Evolutionary conservation across 345 rosid genomes (phyloP), one percentile per base, ranked within the genome.

Genomic region (Citrus reticulata): DNA sequence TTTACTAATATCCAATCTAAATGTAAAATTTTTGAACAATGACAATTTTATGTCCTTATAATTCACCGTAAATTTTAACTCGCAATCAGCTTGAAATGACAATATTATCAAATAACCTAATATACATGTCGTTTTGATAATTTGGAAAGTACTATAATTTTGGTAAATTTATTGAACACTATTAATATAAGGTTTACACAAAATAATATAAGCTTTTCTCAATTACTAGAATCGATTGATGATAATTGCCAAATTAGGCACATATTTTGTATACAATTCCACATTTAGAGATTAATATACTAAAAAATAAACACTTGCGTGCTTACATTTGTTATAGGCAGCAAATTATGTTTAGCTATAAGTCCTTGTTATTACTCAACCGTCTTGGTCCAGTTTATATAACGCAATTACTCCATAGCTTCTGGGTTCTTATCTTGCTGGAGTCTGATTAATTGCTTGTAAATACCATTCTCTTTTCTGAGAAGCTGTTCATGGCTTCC

Each of bases 401-500:
- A 17, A 17, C 39, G 51, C 64, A 35, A 58, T 70, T 25, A 70
- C 72, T 70, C 58, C 54, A 40, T 6, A 59, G 49, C 29, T 34
- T 79, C 42, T 13, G 11, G 58, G 68, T 34, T 84, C 71, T 58
- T 79, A 78, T 82, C 82, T 83, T 89, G 83, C 63, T 91, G 93
- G 46, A 93, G 81, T 78, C 76, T 86, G 27, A 91, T 81, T 72
- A 90, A 70, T 37, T 89, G 90, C 81, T 86, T 95, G 74, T 91
- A 95, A 61, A 90, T 69, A 11, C 98, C 84, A 54, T 24, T 82
- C 32, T 84, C 62, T 54, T 73, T 90, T 10, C 78, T 79, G 30
- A 87, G 79, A 6, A 95, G 97, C 78, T 90, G 86, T 54, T 80
- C 86, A 42, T 93, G 98, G 85, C 84, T 91, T 62, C 98, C 97